A percentile compares a stretch with the other conserved stretches of the same genome.
phyloP scores from a whole-genome alignment of 345 rosid species.

The Psidium friedrichsthalianum region DNA sequence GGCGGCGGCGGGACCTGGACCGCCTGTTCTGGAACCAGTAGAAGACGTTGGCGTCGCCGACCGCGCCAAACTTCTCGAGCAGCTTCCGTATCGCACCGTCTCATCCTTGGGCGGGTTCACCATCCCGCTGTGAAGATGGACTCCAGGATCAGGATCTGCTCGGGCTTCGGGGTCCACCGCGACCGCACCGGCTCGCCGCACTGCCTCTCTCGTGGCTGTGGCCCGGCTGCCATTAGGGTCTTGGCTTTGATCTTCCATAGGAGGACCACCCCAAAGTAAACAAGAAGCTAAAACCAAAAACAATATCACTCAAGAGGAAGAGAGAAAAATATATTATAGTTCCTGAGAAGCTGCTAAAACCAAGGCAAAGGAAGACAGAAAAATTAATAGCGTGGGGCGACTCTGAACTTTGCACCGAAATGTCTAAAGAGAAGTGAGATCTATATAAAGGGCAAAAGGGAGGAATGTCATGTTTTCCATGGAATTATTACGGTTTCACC shows the following conservation, averaged over 20 bases:
- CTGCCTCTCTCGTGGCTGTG: conserved; percentile 21
- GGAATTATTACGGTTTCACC: conserved; percentile 30
- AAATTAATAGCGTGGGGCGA: neutral
- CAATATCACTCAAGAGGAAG: neutral
- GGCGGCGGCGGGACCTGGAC: conserved; percentile 93
- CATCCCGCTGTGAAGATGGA: conserved; percentile 98
- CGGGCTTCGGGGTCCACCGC: conserved; percentile 98
- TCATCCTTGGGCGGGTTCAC: conserved; percentile 97
- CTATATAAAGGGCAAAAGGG: conserved; percentile 21
- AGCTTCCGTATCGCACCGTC: conserved; percentile 81
- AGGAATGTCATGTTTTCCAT: conserved; percentile 17
- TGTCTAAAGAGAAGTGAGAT: neutral
- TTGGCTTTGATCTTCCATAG: conserved; percentile 67
- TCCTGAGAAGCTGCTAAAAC: conserved; percentile 19
- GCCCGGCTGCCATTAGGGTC: conserved; percentile 28
- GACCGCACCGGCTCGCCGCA: conserved; percentile 64
- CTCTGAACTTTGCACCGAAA: conserved; percentile 5
- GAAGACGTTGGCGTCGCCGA: conserved; percentile 97
- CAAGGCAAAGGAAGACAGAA: conserved; percentile 15
- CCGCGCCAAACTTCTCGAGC: conserved; percentile 86
- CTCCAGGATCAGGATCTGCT: conserved; percentile 95
- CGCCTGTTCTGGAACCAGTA: conserved; percentile 99
- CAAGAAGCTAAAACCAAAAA: neutral
- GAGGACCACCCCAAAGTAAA: neutral
- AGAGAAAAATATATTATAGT: neutral